A percentile compares a stretch with the other conserved stretches of the same genome.
phyloP scores from a whole-genome alignment of 495 filamentous ascomycete genomes.

The Clohesyomyces aquaticus region DNA sequence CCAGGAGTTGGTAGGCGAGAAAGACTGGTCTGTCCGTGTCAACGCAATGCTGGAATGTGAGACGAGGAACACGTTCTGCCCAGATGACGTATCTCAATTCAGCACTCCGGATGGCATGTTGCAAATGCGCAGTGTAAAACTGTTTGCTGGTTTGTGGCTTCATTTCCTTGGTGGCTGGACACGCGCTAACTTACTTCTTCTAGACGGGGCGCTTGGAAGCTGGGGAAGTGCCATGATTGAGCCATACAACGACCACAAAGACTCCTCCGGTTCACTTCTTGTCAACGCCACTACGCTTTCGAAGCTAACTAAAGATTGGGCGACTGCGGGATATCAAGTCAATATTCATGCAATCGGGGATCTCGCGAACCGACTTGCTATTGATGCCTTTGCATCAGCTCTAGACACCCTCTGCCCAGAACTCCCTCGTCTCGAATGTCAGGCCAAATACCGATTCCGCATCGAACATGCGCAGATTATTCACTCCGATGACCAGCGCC shows the following conservation, averaged over 20 bases:
- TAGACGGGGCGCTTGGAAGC: conserved; percentile 66
- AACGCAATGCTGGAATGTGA: conserved; percentile 68
- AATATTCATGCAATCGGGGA: conserved; percentile 71
- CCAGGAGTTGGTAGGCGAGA: conserved; percentile 51
- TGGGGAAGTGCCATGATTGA: conserved; percentile 67
- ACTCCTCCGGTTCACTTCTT: conserved; percentile 60
- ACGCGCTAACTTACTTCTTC: conserved; percentile 14
- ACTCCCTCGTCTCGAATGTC: conserved; percentile 50
- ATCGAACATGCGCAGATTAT: conserved; percentile 71
- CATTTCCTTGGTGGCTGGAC: neutral
- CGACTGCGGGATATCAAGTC: conserved; percentile 57
- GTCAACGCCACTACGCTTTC: conserved; percentile 59
- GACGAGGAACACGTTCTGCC: conserved; percentile 63
- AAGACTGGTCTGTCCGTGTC: conserved; percentile 59
- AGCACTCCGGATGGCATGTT: conserved; percentile 51
- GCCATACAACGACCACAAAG: conserved; percentile 63
- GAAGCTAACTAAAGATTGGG: conserved; percentile 53
- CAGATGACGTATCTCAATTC: conserved; percentile 49
- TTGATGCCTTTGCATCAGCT: conserved; percentile 57
- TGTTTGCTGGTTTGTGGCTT: conserved; percentile 56
- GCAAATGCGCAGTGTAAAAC: conserved; percentile 59
- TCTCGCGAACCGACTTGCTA: conserved; percentile 60
- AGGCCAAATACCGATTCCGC: conserved; percentile 57
- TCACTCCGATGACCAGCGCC: conserved; percentile 60
- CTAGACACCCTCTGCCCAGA: conserved; percentile 54